Evolutionary conservation across 305 asterid genomes (phyloP), one percentile per base, ranked within the genome.

Genomic region (Fraxinus sp.): DNA sequence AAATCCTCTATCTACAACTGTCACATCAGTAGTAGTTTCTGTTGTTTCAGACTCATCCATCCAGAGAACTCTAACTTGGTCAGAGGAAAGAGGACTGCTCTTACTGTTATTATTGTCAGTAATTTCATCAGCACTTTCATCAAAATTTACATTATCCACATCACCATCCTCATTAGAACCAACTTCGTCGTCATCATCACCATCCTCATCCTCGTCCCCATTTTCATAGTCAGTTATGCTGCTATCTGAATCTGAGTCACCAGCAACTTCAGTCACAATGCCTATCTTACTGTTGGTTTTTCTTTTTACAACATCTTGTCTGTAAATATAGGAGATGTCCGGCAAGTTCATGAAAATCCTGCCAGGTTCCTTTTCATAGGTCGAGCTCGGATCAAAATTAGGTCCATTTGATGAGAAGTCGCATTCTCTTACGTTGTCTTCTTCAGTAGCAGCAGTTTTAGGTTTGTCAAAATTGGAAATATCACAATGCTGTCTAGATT

Each of bases 201-300:
- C 92, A 3, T 88, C 93, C 0, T 86, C 92, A 36, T 36, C 39
- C 7, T 88, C 93, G 0, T 86, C 92, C 4, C 90, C 96, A 16
- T 91, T 94, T 32, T 90, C 97, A 79, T 91, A 93, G 80, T 92
- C 96, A 52, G 87, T 89, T 76, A 83, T 73, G 90, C 93, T 90
- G 88, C 95, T 90, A 86, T 95, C 98, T 5, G 98, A 91, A 84
- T 93, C 98, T 59, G 98, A 90, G 86, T 97, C 96, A 75, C 99
- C 98, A 37, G 97, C 93, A 87, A 93, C 98, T 91, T 95, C 95
- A 72, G 95, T 87, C 83, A 97, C 98, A 57, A 93, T 75, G 75
- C 98, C 99, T 80, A 89, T 89, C 86, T 90, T 90, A 81, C 87
- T 75, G 82, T 79, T 86, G 33, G 80, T 82, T 85, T 88, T 91